phyloP scores from a whole-genome alignment of 176 grass and related monocot genomes.

The Ensete glaucum region DNA sequence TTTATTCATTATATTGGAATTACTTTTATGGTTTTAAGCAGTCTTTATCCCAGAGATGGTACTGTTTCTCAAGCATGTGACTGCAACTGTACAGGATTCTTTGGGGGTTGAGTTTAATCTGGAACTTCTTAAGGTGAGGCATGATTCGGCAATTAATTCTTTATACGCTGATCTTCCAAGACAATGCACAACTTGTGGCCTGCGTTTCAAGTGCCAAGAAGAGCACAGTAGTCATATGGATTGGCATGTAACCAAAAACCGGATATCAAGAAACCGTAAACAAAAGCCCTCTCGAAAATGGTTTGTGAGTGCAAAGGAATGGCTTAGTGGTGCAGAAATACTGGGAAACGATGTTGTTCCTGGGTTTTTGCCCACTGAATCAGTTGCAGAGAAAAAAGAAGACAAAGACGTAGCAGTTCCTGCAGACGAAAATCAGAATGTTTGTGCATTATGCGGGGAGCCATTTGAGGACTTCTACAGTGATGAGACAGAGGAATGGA shows the following conservation, averaged over 20 bases:
- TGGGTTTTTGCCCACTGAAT: constrained; percentile 52
- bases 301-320: constrained; percentile 79
- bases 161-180: constrained; percentile 75
- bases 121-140: constrained; percentile 59
- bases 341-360: constrained; percentile 77
- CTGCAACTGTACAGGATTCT: constrained; percentile 39
- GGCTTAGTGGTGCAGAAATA: constrained; percentile 83
- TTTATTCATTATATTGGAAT: background rate
- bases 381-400: constrained; percentile 57
- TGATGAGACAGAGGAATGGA: constrained; percentile 96
- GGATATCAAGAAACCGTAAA: constrained; percentile 83
- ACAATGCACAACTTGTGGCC: constrained; percentile 96
- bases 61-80: constrained; percentile 11
- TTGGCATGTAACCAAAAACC: constrained; percentile 99
- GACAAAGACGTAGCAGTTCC: constrained; percentile 81
- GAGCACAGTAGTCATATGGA: constrained; percentile 96
- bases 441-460: constrained; percentile 90
- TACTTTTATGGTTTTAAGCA: background rate
- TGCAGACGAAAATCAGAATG: constrained; percentile 80
- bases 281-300: constrained; percentile 91
- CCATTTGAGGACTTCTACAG: constrained; percentile 96
- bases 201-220: constrained; percentile 88
- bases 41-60: background rate
- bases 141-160: constrained; percentile 68
- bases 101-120: constrained; percentile 73